phyloP scores from a whole-genome alignment of 2,329 filamentous ascomycete species.

The Talaromyces albobiverticillius region DNA sequence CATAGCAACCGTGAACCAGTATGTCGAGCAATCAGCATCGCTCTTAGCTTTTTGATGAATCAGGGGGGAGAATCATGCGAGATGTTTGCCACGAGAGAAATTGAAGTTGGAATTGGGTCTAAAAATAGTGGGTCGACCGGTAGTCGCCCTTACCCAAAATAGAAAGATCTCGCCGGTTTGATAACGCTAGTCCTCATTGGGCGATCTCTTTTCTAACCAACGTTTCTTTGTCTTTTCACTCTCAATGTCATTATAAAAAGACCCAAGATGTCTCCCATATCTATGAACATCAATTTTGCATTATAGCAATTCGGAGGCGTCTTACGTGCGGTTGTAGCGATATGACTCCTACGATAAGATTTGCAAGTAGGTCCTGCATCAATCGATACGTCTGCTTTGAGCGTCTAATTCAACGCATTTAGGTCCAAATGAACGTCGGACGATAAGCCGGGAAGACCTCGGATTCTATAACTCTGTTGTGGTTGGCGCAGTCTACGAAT shows the following conservation, averaged over 20 bases:
- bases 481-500: constrained; percentile 6
- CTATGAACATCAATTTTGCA: neutral
- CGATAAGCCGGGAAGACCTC: neutral
- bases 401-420: neutral
- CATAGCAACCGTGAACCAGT: neutral
- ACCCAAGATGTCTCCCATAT: neutral
- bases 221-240: too few relatives aligned
- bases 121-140: too few relatives aligned
- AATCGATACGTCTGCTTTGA: neutral
- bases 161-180: neutral
- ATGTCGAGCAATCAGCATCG: neutral
- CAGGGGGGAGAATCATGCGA: too few relatives aligned
- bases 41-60: too few relatives aligned
- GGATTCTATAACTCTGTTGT: neutral
- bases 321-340: neutral
- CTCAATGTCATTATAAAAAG: too few relatives aligned
- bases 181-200: too few relatives aligned
- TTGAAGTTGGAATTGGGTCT: too few relatives aligned
- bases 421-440: constrained; percentile 8
- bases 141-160: neutral
- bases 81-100: too few relatives aligned
- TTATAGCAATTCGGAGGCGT: neutral
- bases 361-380: neutral
- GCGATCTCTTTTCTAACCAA: too few relatives aligned
- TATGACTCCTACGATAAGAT: neutral